Percentiles rank a stretch among this genome's conserved stretches.
phyloP scores from a whole-genome alignment of 2,329 filamentous ascomycete species.

The Emmonsiellopsis sp. region DNA sequence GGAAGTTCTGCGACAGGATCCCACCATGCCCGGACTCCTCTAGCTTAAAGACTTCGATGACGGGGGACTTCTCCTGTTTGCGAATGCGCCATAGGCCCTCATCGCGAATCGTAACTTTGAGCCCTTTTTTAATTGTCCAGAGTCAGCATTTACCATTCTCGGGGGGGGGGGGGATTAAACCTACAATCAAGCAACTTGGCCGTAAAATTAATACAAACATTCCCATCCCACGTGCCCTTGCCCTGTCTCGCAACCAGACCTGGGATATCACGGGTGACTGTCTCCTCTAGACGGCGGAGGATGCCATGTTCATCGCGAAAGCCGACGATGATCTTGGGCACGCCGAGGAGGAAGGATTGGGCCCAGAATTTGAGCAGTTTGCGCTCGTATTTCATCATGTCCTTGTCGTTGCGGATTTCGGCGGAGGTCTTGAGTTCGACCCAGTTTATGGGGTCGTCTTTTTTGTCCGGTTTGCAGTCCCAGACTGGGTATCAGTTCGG shows the following conservation, averaged over 20 bases:
- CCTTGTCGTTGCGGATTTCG: slow-evolving; percentile 57
- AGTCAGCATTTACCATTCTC: no score
- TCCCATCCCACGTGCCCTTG: slow-evolving; percentile 73
- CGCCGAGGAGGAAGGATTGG: slow-evolving; percentile 87
- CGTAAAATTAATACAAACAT: slow-evolving; percentile 88
- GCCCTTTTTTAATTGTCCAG: slow-evolving; percentile 38
- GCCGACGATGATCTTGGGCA: slow-evolving; percentile 84
- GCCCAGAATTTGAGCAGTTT: slow-evolving; percentile 96
- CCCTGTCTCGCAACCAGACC: slow-evolving; percentile 60
- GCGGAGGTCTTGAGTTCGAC: slow-evolving; percentile 90
- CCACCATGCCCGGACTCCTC: slow-evolving; percentile 66
- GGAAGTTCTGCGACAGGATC: slow-evolving; percentile 69
- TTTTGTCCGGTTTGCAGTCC: slow-evolving; percentile 65
- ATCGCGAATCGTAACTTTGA: slow-evolving; percentile 49
- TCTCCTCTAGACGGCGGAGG: slow-evolving; percentile 63
- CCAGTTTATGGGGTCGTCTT: slow-evolving; percentile 70
- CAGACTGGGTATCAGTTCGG: slow-evolving; percentile 49
- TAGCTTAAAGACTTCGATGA: slow-evolving; percentile 65
- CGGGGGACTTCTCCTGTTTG: slow-evolving; percentile 51
- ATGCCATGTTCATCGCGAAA: slow-evolving; percentile 69
- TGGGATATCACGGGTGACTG: slow-evolving; percentile 72
- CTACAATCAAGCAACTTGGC: slow-evolving; percentile 67
- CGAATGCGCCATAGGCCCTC: slow-evolving; percentile 78
- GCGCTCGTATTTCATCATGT: slow-evolving; percentile 69
- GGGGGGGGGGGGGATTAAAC: no score